Conservation (phyloP, 192 early-diverging fungal species). For the Umbelopsis sp. region DNA sequence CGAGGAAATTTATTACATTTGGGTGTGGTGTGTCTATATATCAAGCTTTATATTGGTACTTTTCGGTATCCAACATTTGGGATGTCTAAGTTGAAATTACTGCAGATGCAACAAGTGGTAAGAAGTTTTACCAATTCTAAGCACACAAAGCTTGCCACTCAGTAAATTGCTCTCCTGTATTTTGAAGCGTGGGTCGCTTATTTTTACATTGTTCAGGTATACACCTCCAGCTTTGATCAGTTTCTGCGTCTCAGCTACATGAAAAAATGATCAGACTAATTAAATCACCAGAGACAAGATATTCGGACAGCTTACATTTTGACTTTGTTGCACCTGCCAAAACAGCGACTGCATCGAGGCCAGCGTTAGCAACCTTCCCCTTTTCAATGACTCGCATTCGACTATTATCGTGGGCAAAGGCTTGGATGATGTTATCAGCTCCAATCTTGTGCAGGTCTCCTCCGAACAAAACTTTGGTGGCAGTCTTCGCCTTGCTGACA, state of each 20-base stretch:
- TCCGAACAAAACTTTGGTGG: slow-evolving; percentile 78
- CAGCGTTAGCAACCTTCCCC: slow-evolving; percentile 46
- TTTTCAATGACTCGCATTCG: slow-evolving; percentile 55
- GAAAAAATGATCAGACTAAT: neutral
- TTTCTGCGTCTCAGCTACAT: slow-evolving; percentile 75
- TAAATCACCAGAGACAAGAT: neutral
- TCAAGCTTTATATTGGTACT: neutral
- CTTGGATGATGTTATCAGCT: slow-evolving; percentile 63
- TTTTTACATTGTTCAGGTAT: slow-evolving; percentile 72
- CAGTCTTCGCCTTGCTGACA: slow-evolving; percentile 67
- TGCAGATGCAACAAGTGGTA: slow-evolving; percentile 60
- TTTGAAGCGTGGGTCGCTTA: slow-evolving; percentile 44
- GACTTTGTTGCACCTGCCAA: slow-evolving; percentile 65
- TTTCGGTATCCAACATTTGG: neutral
- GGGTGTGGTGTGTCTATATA: no score
- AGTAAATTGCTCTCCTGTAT: slow-evolving; percentile 59
- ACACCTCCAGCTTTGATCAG: slow-evolving; percentile 78
- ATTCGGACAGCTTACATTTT: slow-evolving; percentile 54
- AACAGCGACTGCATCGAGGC: slow-evolving; percentile 63
- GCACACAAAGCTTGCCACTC: slow-evolving; percentile 64
- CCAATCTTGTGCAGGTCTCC: slow-evolving; percentile 47
- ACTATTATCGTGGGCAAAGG: slow-evolving; percentile 69
- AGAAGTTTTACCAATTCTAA: slow-evolving; percentile 82
- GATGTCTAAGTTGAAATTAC: neutral
- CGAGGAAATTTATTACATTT: no score